phyloP scores from a whole-genome alignment of 2,329 filamentous ascomycete species.

The Seiridium unicorne region DNA sequence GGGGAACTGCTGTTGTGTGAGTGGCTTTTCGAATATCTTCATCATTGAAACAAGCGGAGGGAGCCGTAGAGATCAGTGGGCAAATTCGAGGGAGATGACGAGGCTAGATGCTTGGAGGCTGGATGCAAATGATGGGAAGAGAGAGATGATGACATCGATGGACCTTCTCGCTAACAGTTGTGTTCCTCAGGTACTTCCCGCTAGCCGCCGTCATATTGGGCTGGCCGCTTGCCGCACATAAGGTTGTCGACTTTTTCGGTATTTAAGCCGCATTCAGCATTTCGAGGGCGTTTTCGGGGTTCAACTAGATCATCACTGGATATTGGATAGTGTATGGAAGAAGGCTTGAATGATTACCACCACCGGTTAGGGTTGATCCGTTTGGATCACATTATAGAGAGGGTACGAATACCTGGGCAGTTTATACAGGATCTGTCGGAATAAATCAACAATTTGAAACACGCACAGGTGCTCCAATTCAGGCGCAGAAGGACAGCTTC shows the following conservation, averaged over 20 bases:
- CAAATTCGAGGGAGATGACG: not conserved
- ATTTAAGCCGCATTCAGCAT: not conserved
- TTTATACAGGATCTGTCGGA: no score
- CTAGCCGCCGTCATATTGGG: not conserved
- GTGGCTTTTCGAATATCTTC: not conserved
- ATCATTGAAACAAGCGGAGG: not conserved
- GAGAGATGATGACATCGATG: not conserved
- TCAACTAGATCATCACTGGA: no score
- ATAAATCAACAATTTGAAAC: no score
- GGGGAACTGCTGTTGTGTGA: not conserved
- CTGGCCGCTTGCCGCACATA: not conserved
- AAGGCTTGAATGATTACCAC: no score
- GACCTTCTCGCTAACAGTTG: not conserved
- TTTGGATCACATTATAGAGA: no score
- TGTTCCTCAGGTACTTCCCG: not conserved
- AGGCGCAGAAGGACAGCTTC: no score
- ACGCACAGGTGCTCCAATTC: no score
- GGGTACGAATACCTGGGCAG: no score
- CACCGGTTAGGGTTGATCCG: no score
- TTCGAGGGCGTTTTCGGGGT: not conserved
- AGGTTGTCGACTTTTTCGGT: constrained; percentile 1
- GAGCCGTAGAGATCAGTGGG: not conserved
- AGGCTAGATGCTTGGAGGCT: not conserved
- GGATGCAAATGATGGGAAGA: not conserved
- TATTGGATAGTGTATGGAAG: no score